These are phyloP conservation scores for Wickerhamomyces rabaulensis DNA, from an alignment of 805 yeast species.

Conservation along the genomic window DNA sequence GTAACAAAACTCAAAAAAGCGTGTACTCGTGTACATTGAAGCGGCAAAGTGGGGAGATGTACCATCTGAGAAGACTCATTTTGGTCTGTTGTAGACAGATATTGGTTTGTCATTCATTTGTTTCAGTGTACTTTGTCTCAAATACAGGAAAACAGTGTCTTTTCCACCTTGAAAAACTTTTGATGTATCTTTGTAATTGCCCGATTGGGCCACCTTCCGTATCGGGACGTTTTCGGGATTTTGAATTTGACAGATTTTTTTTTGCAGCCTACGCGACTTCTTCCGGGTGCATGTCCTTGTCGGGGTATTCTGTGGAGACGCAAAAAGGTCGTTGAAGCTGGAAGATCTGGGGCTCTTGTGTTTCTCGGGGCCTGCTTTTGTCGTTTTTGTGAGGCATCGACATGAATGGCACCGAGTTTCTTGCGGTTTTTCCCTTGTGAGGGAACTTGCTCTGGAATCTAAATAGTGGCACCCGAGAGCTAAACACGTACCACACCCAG, in stretches of 20 bases:
- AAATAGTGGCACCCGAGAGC: too few relatives aligned
- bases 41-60: not conserved
- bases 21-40: not conserved
- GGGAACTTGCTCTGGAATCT: too few relatives aligned
- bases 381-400: too few relatives aligned
- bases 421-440: too few relatives aligned
- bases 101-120: too few relatives aligned
- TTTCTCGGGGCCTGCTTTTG: too few relatives aligned
- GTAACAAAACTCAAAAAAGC: not conserved
- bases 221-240: not conserved
- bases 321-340: too few relatives aligned
- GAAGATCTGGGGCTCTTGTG: too few relatives aligned
- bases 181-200: constrained; percentile 23
- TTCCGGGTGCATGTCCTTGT: not conserved
- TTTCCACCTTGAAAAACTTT: constrained; percentile 1
- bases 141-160: not conserved
- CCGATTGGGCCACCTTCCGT: constrained; percentile 2
- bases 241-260: not conserved
- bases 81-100: too few relatives aligned
- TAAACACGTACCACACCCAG: too few relatives aligned
- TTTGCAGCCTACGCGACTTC: not conserved
- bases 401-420: too few relatives aligned
- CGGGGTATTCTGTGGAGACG: not conserved
- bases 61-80: too few relatives aligned
- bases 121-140: not conserved